A percentile compares a stretch with the other conserved stretches of the same genome.
These are phyloP conservation scores for Blakeslea trispora DNA, from an alignment of 371 early-diverging fungal species.

Conservation along the genomic window DNA sequence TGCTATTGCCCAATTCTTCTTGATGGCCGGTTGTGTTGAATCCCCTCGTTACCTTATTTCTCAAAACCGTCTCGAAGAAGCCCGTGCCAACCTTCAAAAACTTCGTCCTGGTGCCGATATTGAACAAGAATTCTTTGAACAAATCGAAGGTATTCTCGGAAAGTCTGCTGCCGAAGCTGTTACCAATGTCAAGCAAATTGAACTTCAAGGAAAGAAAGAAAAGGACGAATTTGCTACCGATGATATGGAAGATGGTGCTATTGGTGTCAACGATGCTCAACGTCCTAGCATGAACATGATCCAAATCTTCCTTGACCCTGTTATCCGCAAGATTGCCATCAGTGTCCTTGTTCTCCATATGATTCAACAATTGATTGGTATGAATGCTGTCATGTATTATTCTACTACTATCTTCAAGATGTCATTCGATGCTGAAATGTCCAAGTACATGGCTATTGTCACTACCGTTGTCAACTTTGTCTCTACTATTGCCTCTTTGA, in stretches of 20 bases:
- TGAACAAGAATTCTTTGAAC: conserved; percentile 61
- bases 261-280: neutral
- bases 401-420: conserved; percentile 69
- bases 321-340: conserved; percentile 58
- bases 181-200: conserved; percentile 22
- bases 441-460: conserved; percentile 61
- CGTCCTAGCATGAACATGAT: conserved; percentile 30
- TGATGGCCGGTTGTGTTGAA: conserved; percentile 74
- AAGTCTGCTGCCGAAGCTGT: conserved; percentile 27
- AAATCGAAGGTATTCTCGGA: conserved; percentile 47
- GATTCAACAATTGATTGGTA: conserved; percentile 81
- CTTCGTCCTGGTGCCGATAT: conserved; percentile 56
- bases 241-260: conserved; percentile 52
- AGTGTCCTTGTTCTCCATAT: conserved; percentile 49
- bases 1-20: conserved; percentile 62
- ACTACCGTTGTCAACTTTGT: conserved; percentile 67
- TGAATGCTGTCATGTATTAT: conserved; percentile 85
- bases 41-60: conserved; percentile 74
- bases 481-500: conserved; percentile 51
- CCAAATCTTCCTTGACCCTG: conserved; percentile 48
- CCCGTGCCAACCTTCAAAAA: conserved; percentile 47
- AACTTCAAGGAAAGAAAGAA: neutral
- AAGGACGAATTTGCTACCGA: neutral
- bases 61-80: conserved; percentile 57
- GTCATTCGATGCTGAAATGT: conserved; percentile 44